Conservation (phyloP, 2,329 filamentous ascomycete species). For the Drechslerella dactyloides region DNA sequence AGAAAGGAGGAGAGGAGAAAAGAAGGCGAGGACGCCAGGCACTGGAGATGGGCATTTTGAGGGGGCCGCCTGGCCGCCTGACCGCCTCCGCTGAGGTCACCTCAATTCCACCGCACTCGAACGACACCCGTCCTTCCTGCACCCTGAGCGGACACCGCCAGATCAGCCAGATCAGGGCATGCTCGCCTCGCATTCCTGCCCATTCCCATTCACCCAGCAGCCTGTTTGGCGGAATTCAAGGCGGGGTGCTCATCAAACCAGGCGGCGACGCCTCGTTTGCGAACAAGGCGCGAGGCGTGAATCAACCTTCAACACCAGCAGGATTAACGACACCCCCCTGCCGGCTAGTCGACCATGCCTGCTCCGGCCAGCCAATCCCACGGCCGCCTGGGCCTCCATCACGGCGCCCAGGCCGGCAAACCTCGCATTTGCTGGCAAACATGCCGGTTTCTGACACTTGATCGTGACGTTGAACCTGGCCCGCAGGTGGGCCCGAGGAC, state of each 20-base stretch:
- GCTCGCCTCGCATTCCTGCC: slow-evolving; percentile 10
- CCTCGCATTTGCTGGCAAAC: slow-evolving; percentile 45
- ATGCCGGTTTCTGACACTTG: slow-evolving; percentile 13
- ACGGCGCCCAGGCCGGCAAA: slow-evolving; percentile 46
- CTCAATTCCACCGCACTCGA: too few relatives aligned
- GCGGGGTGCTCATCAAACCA: slow-evolving; percentile 31
- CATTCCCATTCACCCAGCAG: slow-evolving; percentile 5
- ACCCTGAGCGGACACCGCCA: not conserved
- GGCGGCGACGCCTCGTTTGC: slow-evolving; percentile 16
- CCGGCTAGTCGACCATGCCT: slow-evolving; percentile 17
- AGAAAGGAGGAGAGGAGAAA: not conserved
- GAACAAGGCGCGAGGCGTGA: slow-evolving; percentile 32
- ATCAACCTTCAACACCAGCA: slow-evolving; percentile 8
- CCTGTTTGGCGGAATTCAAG: slow-evolving; percentile 21
- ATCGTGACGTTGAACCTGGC: slow-evolving; percentile 35
- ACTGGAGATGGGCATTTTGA: not conserved
- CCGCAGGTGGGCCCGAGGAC: not conserved
- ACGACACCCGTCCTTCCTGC: not conserved
- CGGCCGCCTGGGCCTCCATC: slow-evolving; percentile 19
- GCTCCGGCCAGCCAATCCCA: slow-evolving; percentile 26
- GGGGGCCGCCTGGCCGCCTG: not conserved
- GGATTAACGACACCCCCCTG: slow-evolving; percentile 10
- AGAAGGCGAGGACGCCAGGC: not conserved
- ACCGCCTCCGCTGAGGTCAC: not conserved
- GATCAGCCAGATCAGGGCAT: slow-evolving; percentile 9